Conservation (phyloP, 441 rosid species). For the Kokia cookei region DNA sequence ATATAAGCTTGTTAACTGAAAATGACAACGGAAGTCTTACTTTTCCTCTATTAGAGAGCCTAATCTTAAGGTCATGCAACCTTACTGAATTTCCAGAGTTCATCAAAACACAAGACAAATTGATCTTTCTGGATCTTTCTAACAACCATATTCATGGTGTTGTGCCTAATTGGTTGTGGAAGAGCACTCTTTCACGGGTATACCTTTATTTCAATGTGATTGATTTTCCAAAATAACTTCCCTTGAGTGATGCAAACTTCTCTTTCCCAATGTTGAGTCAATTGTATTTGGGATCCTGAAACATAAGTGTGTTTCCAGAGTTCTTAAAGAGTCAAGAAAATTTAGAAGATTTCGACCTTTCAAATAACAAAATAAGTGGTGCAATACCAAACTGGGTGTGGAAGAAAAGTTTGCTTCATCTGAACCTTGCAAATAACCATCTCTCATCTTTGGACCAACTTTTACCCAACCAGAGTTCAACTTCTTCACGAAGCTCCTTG, state of each 20-base stretch:
- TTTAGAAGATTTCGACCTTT: background rate
- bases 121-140: background rate
- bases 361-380: background rate
- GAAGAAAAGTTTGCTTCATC: fast-evolving
- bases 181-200: background rate
- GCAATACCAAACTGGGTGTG: background rate
- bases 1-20: background rate
- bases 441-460: background rate
- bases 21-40: background rate
- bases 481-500: background rate
- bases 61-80: slow-evolving; percentile 14
- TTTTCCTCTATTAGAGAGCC: slow-evolving; percentile 1
- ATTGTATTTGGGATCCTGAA: background rate
- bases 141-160: too few relatives aligned
- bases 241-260: background rate
- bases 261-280: background rate
- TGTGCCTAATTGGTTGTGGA: background rate
- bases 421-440: background rate
- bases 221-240: background rate
- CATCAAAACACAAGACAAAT: slow-evolving; percentile 4
- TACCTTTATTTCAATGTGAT: background rate
- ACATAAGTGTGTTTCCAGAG: background rate
- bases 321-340: too few relatives aligned
- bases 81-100: slow-evolving; percentile 20
- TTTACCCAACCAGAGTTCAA: background rate